A percentile compares a stretch with the other conserved stretches of the same genome.
phyloP scores from a whole-genome alignment of 2,329 filamentous ascomycete genomes.

The Cyphellophora europaea region DNA sequence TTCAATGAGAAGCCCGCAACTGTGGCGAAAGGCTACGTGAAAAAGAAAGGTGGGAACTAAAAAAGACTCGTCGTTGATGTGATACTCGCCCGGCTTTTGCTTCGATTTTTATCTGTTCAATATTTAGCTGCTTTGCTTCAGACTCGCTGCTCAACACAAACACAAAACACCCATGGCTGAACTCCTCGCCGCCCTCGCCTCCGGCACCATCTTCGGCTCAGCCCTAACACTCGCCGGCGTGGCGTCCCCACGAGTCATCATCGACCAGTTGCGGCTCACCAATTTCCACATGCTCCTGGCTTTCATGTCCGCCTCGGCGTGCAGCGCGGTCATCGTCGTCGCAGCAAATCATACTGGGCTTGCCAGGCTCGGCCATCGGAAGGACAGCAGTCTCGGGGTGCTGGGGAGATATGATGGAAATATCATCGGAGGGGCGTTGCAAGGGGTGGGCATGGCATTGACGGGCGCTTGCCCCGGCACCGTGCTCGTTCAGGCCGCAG shows the following conservation, averaged over 20 bases:
- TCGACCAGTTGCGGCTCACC: slow-evolving; percentile 49
- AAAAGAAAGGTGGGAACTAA: no score
- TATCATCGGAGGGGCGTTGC: slow-evolving; percentile 50
- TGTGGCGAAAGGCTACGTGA: no score
- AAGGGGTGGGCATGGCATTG: slow-evolving; percentile 56
- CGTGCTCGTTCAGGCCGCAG: slow-evolving; percentile 50
- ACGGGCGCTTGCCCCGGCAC: slow-evolving; percentile 58
- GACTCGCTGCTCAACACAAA: no score
- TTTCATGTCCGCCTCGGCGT: slow-evolving; percentile 53
- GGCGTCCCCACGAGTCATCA: slow-evolving; percentile 48
- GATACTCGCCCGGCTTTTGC: no score
- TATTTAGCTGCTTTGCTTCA: no score
- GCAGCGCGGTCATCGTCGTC: slow-evolving; percentile 45
- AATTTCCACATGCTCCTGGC: slow-evolving; percentile 58
- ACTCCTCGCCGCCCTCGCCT: slow-evolving; percentile 22
- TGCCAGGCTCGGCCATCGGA: slow-evolving; percentile 37
- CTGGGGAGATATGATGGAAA: slow-evolving; percentile 53
- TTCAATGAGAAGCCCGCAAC: no score
- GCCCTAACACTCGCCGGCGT: slow-evolving; percentile 52
- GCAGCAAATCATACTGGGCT: slow-evolving; percentile 34
- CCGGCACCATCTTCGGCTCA: slow-evolving; percentile 53
- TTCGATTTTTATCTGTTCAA: no score
- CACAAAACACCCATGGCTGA: no score
- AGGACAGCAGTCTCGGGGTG: slow-evolving; percentile 42
- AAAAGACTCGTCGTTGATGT: no score